phyloP scores from a whole-genome alignment of 2,329 filamentous ascomycete species.

The Mariannaea elegans region DNA sequence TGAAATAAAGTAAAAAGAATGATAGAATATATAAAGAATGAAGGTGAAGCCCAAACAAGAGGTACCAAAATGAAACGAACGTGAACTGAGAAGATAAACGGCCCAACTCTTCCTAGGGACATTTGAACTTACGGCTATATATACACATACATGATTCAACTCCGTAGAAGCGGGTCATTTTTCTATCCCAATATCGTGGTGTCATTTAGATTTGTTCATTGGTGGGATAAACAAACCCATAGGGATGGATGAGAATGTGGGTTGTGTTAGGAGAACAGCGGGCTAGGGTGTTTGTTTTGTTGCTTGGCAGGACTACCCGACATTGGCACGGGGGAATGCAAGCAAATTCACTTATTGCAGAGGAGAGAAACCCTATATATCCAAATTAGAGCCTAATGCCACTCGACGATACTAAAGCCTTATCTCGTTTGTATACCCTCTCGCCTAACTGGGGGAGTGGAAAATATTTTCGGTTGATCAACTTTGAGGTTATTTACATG shows the following conservation, averaged over 20 bases:
- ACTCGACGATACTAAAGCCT: too few species aligned
- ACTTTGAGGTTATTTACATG: neutral
- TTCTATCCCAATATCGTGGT: neutral
- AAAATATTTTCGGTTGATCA: neutral
- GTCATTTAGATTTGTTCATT: neutral
- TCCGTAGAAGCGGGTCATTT: neutral
- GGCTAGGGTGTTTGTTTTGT: neutral
- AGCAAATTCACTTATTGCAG: too few species aligned
- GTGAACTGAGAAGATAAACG: neutral
- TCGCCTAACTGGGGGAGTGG: neutral
- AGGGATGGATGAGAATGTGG: neutral
- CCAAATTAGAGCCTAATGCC: too few species aligned
- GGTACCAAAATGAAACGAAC: neutral
- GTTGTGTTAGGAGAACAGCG: neutral
- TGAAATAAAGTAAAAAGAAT: neutral
- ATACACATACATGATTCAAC: neutral
- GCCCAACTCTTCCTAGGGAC: too few species aligned
- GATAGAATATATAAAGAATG: neutral
- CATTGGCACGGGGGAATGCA: neutral
- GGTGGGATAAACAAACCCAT: constrained; percentile 10
- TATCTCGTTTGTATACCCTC: too few species aligned
- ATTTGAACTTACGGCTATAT: too few species aligned
- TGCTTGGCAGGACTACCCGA: neutral
- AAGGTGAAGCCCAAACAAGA: neutral
- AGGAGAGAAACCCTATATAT: too few species aligned